Evolutionary conservation across 2,329 filamentous ascomycete species (phyloP), one percentile per base, ranked within the genome.

Genomic region (Teratosphaeria nubilosa): DNA sequence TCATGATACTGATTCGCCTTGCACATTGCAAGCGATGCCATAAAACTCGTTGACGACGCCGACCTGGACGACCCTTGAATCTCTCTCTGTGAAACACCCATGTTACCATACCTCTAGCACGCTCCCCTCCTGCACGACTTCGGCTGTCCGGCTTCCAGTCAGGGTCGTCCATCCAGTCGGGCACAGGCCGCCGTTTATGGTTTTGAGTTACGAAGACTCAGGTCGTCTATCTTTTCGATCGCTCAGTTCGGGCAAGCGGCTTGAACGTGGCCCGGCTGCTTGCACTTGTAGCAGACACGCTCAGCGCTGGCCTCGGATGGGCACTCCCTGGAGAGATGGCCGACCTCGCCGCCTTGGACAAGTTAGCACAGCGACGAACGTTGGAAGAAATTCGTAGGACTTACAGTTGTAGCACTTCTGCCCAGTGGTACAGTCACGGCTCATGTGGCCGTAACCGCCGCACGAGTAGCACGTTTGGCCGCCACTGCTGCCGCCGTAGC

Each of bases 401-500:
- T 72, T 73, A 85, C 94, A 97, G 85, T 96, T 96, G 86, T 97
- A 99, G 87, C 94, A 99, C 83, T 97, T 97, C 82, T 95, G 92
- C 71, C 94, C 94, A 76, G 97, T 95, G 69, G 92, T 95, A 79
- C 94, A 99, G 78, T 97, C 94, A 82, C 91, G 88, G 73, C 89
- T 92, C 62, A 67, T 61, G 81, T 99, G 94, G 71, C 92, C 92
- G 73, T 90, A 91, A 66, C 94, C 94, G 69, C 94, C 94, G 79
- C 94, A 97, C 51, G 91, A 95, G 83, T 96, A 99, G 86, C 94
- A 97, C 68, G 91, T 96, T 81, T 92, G 90, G 70, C 84, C 81
- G 70, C 84, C 81, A 61, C 77, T 74, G 25, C 54, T 51, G 53
- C 69, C 65, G 62, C 80, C 75, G 56, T 72, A 70, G 61, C 68